A percentile compares a stretch with the other conserved stretches of the same genome.
Conservation (phyloP, 345 rosid genomes). For the Chamaenerion angustifolium region DNA sequence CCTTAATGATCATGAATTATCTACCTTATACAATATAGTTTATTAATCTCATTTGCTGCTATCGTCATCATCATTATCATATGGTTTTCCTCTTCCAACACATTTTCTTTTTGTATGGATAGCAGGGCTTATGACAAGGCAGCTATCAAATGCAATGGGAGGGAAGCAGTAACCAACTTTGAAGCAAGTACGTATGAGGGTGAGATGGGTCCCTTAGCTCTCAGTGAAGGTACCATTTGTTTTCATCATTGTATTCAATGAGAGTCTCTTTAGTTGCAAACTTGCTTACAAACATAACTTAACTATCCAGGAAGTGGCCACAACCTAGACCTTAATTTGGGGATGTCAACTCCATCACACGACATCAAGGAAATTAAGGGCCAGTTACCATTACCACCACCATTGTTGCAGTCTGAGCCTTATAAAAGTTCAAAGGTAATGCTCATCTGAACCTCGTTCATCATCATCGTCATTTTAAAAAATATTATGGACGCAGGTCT, state of each 20-base stretch:
- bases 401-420: conserved; percentile 21
- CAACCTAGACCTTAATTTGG: conserved; percentile 73
- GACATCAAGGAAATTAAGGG: conserved; percentile 34
- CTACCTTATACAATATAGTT: conserved; percentile 32
- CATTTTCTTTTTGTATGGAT: conserved; percentile 45
- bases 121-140: conserved; percentile 98
- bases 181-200: conserved; percentile 60
- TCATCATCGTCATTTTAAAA: no score
- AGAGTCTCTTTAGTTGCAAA: neutral
- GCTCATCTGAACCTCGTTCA: neutral
- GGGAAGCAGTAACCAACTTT: conserved; percentile 92
- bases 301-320: conserved; percentile 20
- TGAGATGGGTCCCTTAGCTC: conserved; percentile 32
- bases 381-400: conserved; percentile 16
- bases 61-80: conserved; percentile 19
- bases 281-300: no score
- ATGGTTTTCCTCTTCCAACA: conserved; percentile 30
- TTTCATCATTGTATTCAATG: neutral
- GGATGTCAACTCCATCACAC: conserved; percentile 45
- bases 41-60: conserved; percentile 28
- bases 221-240: conserved; percentile 35
- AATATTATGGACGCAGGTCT: no score
- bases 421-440: conserved; percentile 35
- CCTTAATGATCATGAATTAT: conserved; percentile 51
- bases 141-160: conserved; percentile 72